Conservation (phyloP, 805 yeast genomes). For the Lipomyces yamadae region DNA sequence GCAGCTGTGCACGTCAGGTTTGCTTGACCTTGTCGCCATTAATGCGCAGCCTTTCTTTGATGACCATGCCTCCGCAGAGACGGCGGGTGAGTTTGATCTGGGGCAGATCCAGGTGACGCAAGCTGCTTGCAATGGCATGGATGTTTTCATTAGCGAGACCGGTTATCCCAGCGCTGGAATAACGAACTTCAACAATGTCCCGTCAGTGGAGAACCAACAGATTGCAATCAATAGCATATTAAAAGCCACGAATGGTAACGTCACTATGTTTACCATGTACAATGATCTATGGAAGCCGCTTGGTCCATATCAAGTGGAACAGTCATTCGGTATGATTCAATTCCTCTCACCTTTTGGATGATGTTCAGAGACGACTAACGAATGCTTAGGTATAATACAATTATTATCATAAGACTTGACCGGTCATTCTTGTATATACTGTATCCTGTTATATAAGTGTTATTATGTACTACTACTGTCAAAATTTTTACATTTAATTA, state of each 20-base stretch:
- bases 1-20: constrained; percentile 61
- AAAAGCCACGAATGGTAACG: constrained; percentile 57
- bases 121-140: constrained; percentile 58
- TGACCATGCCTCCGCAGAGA: constrained; percentile 59
- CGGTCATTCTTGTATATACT: neutral
- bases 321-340: constrained; percentile 65
- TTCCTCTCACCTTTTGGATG: neutral
- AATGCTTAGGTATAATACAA: neutral
- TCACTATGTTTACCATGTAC: constrained; percentile 77
- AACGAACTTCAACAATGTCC: constrained; percentile 77
- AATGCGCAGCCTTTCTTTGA: constrained; percentile 88
- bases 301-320: constrained; percentile 84
- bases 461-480: neutral
- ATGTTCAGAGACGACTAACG: neutral
- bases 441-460: neutral
- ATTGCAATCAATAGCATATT: constrained; percentile 63
- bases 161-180: constrained; percentile 96
- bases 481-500: neutral
- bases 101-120: constrained; percentile 64
- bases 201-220: constrained; percentile 73
- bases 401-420: neutral
- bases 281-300: constrained; percentile 87
- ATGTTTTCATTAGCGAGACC: constrained; percentile 80
- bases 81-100: constrained; percentile 72
- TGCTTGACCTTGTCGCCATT: constrained; percentile 83